Conservation (phyloP, 805 yeast species). For the Saccharomycopsis fodiens region DNA sequence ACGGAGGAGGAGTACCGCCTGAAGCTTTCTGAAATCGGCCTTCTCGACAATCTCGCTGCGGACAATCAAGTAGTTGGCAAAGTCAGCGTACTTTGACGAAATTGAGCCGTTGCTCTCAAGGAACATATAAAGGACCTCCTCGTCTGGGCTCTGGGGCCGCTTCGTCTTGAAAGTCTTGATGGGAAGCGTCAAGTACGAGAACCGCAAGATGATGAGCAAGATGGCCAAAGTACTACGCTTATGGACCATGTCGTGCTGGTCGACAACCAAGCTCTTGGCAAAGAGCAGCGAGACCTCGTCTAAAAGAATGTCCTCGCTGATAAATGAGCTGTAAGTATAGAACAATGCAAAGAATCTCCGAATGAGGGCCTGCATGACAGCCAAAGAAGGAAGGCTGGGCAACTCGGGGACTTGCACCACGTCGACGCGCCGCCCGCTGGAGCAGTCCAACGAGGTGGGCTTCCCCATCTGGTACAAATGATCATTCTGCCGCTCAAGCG, state of each 20-base stretch:
- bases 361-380: background rate
- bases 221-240: background rate
- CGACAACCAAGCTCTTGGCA: background rate
- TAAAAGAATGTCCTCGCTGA: background rate
- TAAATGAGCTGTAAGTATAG: background rate
- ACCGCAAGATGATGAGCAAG: background rate
- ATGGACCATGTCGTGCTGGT: background rate
- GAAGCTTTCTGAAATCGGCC: background rate
- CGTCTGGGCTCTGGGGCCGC: background rate
- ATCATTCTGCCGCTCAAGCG: background rate
- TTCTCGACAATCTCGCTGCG: background rate
- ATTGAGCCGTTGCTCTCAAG: background rate
- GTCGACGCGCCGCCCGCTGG: background rate
- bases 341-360: background rate
- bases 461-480: background rate
- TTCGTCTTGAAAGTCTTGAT: background rate
- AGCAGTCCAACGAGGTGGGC: background rate
- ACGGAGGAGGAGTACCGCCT: background rate
- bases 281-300: background rate
- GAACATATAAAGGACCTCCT: background rate
- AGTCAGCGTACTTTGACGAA: background rate
- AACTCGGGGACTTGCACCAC: background rate
- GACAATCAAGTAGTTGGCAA: background rate
- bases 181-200: background rate
- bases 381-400: background rate